Evolutionary conservation across 371 early-diverging fungal species (phyloP).

Genomic region (Saksenaea oblongispora): DNA sequence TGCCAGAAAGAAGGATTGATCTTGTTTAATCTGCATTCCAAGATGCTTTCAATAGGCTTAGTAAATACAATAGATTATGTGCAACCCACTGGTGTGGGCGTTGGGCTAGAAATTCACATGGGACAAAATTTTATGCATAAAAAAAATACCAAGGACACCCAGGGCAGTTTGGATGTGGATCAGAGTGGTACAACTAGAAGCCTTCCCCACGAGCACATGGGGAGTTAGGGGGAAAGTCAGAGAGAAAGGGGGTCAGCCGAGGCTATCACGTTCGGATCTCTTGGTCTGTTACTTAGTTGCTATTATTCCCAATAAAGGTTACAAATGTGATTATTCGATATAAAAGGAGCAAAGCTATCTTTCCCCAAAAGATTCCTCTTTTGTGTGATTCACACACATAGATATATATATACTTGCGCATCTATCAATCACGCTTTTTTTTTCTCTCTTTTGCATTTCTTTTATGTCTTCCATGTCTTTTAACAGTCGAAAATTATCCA

Average conservation of each 20-base stretch:
- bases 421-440: not conserved
- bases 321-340: not conserved
- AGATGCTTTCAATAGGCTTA: not conserved
- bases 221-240: not conserved
- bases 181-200: not conserved
- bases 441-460: not conserved
- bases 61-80: not conserved
- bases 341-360: not conserved
- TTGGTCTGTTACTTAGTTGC: not conserved
- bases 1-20: not conserved
- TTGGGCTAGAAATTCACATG: not conserved
- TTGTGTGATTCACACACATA: not conserved
- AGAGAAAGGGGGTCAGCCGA: not conserved
- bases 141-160: not conserved
- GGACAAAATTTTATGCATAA: not conserved
- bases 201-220: conserved; percentile 1
- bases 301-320: not conserved
- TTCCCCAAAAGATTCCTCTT: not conserved
- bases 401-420: no score
- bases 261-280: not conserved
- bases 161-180: conserved; percentile 1
- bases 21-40: not conserved
- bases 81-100: not conserved
- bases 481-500: not conserved
- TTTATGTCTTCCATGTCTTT: not conserved